Evolutionary conservation across 2,329 filamentous ascomycete species (phyloP).

Genomic region (Nothopassalora personata): DNA sequence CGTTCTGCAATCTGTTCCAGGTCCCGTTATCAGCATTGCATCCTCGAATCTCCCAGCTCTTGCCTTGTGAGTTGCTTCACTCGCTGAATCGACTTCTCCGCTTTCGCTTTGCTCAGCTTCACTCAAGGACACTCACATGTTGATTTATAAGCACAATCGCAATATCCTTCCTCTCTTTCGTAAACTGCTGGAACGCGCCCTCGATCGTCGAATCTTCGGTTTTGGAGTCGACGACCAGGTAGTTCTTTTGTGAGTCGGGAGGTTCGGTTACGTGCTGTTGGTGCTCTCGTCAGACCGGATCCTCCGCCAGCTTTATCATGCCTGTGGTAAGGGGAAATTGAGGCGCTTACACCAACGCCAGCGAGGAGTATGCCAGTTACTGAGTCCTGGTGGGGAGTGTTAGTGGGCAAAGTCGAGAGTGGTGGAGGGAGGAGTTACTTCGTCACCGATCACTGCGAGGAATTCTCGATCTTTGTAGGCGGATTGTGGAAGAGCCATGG

Average conservation of each 20-base stretch:
- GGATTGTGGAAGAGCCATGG: slow-evolving; percentile 56
- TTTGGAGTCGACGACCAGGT: slow-evolving; percentile 91
- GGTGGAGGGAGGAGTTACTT: slow-evolving; percentile 50
- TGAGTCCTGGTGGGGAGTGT: slow-evolving; percentile 61
- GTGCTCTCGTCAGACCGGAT: no score
- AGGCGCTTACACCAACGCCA: slow-evolving; percentile 73
- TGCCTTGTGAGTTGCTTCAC: no score
- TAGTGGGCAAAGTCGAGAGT: background rate
- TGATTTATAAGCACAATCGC: slow-evolving; percentile 96
- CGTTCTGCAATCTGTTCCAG: slow-evolving; percentile 73
- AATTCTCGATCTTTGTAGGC: slow-evolving; percentile 81
- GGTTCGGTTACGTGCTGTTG: slow-evolving; percentile 80
- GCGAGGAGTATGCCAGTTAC: slow-evolving; percentile 93
- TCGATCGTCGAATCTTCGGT: slow-evolving; percentile 87
- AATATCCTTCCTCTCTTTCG: slow-evolving; percentile 87
- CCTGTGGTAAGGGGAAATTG: background rate
- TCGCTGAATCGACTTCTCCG: background rate
- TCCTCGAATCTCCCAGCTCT: background rate
- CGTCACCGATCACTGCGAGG: slow-evolving; percentile 94
- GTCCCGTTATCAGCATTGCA: slow-evolving; percentile 4
- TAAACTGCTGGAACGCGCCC: slow-evolving; percentile 83
- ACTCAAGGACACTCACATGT: slow-evolving; percentile 60
- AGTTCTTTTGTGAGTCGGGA: slow-evolving; percentile 92
- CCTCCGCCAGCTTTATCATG: background rate
- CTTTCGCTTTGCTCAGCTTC: background rate